Conservation (phyloP, 2,329 filamentous ascomycete species). For the Talaromyces albobiverticillius region DNA sequence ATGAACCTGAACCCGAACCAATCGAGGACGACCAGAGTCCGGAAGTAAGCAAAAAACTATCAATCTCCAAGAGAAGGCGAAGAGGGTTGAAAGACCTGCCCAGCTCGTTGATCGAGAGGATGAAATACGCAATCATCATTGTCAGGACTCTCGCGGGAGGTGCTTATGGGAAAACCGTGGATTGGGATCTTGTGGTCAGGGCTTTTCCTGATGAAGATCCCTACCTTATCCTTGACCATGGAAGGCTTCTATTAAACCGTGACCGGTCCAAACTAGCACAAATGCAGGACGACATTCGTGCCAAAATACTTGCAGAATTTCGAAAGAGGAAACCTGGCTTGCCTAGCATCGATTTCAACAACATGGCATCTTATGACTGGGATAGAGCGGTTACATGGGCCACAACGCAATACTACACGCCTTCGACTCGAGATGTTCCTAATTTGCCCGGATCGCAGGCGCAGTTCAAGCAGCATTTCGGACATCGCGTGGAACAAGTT, state of each 20-base stretch:
- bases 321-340: conserved; percentile 34
- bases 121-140: conserved; percentile 43
- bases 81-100: conserved; percentile 26
- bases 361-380: conserved; percentile 48
- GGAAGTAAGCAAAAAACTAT: neutral
- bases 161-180: conserved; percentile 37
- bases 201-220: conserved; percentile 41
- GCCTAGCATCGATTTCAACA: conserved; percentile 42
- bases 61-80: conserved; percentile 18
- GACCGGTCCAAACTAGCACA: conserved; percentile 40
- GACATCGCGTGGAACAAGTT: conserved; percentile 34
- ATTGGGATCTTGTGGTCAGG: conserved; percentile 44
- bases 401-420: conserved; percentile 37
- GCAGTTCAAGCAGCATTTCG: conserved; percentile 41
- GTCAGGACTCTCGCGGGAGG: conserved; percentile 47
- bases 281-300: conserved; percentile 47
- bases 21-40: neutral
- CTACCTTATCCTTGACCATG: conserved; percentile 37
- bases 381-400: conserved; percentile 47
- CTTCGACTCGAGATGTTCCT: conserved; percentile 34
- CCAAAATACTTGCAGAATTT: conserved; percentile 46
- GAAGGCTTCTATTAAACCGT: conserved; percentile 34
- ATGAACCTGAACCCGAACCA: too few relatives aligned
- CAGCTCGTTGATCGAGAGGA: conserved; percentile 28
- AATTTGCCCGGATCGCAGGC: conserved; percentile 43